Evolutionary conservation across 257 asterid genomes (phyloP).

Genomic region (Apocynum venetum): DNA sequence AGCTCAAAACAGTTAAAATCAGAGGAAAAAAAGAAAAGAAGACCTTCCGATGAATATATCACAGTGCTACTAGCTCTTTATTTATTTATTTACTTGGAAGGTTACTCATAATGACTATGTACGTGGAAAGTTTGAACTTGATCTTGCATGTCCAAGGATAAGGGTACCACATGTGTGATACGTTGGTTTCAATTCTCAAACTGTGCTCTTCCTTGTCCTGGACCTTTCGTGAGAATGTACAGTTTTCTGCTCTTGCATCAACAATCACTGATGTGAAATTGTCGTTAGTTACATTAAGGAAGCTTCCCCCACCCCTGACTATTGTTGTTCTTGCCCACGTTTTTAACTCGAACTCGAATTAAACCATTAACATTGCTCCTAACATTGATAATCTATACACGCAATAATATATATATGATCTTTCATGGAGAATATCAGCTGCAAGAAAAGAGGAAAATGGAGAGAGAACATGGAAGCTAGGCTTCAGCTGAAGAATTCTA

Average conservation of each 20-base stretch:
- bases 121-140: background rate
- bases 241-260: background rate
- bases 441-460: background rate
- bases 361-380: no score
- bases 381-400: background rate
- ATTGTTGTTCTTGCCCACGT: background rate
- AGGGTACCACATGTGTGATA: no score
- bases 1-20: no score
- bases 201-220: background rate
- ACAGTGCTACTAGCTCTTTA: no score
- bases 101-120: background rate
- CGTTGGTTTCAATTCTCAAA: no score
- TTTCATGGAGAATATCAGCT: background rate
- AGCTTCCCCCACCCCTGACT: constrained; percentile 2
- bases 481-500: no score
- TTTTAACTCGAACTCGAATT: background rate
- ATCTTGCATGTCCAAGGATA: background rate
- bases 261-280: background rate
- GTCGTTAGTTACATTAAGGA: background rate
- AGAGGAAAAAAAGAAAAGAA: no score
- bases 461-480: background rate
- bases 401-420: background rate
- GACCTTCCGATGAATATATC: no score
- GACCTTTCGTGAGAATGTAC: background rate
- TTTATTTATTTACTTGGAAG: no score